A percentile compares a stretch with the other conserved stretches of the same genome.
Conservation (phyloP, 352 stramenopile genomes). For the Pythium volutum region DNA sequence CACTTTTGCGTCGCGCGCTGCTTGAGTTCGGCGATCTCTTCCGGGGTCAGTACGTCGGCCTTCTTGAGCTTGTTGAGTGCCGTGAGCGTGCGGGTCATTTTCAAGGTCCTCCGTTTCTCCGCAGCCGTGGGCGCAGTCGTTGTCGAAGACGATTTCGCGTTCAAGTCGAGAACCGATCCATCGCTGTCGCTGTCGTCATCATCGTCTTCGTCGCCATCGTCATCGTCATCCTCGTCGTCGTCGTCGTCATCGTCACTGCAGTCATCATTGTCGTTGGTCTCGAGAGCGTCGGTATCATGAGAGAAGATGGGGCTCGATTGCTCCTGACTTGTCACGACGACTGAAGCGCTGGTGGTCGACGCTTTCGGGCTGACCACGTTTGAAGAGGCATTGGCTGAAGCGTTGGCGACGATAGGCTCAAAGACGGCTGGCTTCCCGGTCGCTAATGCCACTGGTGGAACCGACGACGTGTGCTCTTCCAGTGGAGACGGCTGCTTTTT, state of each 20-base stretch:
- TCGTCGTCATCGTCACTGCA: not conserved
- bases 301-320: no score
- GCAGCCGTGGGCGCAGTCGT: not conserved
- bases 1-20: conserved; percentile 62
- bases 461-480: not conserved
- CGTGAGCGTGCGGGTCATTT: conserved; percentile 55
- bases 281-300: no score
- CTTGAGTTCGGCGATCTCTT: conserved; percentile 62
- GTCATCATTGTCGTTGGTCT: conserved; percentile 2
- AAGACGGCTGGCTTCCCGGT: not conserved
- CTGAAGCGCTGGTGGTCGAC: not conserved
- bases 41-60: conserved; percentile 50
- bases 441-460: not conserved
- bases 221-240: conserved; percentile 19
- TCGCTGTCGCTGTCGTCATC: conserved; percentile 21
- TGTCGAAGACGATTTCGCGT: not conserved
- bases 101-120: conserved; percentile 16
- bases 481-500: not conserved
- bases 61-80: conserved; percentile 69
- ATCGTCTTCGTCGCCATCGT: conserved; percentile 14
- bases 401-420: not conserved
- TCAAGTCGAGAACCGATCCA: conserved; percentile 23
- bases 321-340: not conserved
- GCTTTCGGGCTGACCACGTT: not conserved
- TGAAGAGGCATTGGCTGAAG: not conserved